Evolutionary conservation across 2,329 filamentous ascomycete species (phyloP), one percentile per base, ranked within the genome.

Genomic region (Emmonsia crescens): DNA sequence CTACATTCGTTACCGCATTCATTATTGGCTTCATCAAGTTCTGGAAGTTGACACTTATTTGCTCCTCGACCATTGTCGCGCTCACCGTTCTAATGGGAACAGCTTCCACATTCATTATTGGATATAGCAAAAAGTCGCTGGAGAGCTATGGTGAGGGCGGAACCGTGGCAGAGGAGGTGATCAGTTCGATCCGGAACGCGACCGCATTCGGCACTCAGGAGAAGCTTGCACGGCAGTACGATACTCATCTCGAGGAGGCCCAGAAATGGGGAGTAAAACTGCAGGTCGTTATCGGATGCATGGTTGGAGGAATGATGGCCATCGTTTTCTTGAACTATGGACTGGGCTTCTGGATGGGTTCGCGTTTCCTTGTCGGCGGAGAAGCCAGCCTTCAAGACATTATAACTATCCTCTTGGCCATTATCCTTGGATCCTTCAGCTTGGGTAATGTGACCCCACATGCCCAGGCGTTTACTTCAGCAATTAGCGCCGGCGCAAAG

Each of bases 181-280:
- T 99, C 69, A 92, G 90, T 73, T 96, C 92, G 1, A 88, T 97
- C 67, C 86, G 94, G 65, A 97, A 96, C 70, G 89, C 93, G 6
- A 86, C 90, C 8, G 94, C 94, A 36, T 99, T 96, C 70, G 91
- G 91, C 51, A 96, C 92, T 0, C 92, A 97, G 74, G 89, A 93
- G 61, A 91, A 93, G 65, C 82, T 97, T n/a, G 90, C 93, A 12
- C 82, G 82, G 64, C 88, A 93, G 73, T 97, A 97, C 72, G 89
- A 96, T 68, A 73, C 71, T 1, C 89, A 96, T 72, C 79, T 97
- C 38, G 75, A 76, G 51, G 81, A 83, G 60, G 92, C 91, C 16
- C 87, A 94, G 71, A 83, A 80, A 67, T 91, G 83, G 72, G 94
- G 93, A 24, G 85, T 85, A 74, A 89, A 85, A 68, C 83, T 88